Base-by-base conservation (phyloP, 1,284 basidiomycete genomes). In the Rhodotorula mucilaginosa region DNA sequence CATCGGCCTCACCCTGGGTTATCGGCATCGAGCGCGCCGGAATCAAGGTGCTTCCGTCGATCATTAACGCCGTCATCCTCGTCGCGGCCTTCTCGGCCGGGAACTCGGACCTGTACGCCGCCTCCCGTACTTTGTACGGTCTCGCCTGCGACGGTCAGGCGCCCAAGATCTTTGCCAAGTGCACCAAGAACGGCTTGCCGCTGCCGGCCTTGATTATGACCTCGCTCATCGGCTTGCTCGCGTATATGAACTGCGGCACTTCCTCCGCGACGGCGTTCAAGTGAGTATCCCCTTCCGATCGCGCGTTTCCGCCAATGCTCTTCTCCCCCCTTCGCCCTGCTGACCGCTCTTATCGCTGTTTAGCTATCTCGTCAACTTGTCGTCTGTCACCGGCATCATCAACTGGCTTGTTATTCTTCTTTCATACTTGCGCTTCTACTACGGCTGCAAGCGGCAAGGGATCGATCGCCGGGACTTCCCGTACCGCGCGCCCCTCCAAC, bases 11-110 rank as follows among this genome's bases (percentile, higher is more conserved):
- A 0, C 87, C 87, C 12, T 94, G 90, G 81, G 92, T 94, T 71
- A 91, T 94, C 77, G 92, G 91, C 31, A 89, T 94, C 78, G 84
- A 83, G 62, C 86, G 85, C 68, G 90, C 92, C 1, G 90, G 90
- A 16, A 88, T 93, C 81, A 87, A 86, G 81, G 59, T 46, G 34
- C 84, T 90, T 34, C 89, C 89, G 5, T 86, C 86, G 71, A 86
- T 91, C 75, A 84, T 91, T 80, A 90, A 91, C 76, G 83, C 84
- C 47, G 83, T 84, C 58, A 81, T 91, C 49, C 83, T 91, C 69
- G 87, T 88, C 46, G 87, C 89, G 62, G 92, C 92, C 3, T 92
- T 93, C 85, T 92, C 90, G 12, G 90, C 93, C 6, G 89, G 88
- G 58, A 93, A 75, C 64, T 89, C 88, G 46, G 89, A 86, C 83